Conservation (phyloP, 257 asterid genomes). For the Solanum pimpinellifolium region DNA sequence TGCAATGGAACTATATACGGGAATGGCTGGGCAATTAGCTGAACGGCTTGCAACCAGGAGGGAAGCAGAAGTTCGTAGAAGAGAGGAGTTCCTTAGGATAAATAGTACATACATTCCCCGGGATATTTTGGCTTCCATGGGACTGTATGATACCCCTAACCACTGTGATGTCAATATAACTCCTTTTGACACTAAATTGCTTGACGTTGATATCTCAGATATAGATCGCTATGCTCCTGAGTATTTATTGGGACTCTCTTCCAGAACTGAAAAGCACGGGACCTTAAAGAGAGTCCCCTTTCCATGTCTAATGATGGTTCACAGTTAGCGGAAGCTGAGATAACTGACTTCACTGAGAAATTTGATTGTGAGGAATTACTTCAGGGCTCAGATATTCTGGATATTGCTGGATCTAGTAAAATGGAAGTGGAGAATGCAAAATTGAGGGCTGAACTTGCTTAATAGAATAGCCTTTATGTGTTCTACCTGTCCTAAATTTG, state of each 20-base stretch:
- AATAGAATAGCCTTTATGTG: conserved; percentile 76
- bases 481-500: conserved; percentile 51
- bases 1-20: conserved; percentile 86
- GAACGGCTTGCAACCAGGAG: conserved; percentile 90
- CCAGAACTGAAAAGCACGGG: conserved; percentile 39
- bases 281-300: conserved; percentile 37
- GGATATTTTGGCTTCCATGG: conserved; percentile 81
- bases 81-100: conserved; percentile 74
- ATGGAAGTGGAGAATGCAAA: conserved; percentile 94
- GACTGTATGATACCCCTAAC: conserved; percentile 72
- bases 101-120: conserved; percentile 68
- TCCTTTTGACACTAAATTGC: conserved; percentile 74
- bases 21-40: conserved; percentile 95
- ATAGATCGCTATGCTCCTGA: conserved; percentile 89
- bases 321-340: conserved; percentile 41
- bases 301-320: conserved; percentile 54
- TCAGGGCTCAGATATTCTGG: conserved; percentile 66
- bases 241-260: conserved; percentile 48
- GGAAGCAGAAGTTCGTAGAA: conserved; percentile 68
- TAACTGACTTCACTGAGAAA: conserved; percentile 29
- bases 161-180: conserved; percentile 78
- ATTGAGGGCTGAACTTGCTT: conserved; percentile 94
- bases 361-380: conserved; percentile 41
- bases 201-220: conserved; percentile 69
- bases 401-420: conserved; percentile 90